Percentiles rank a stretch among this genome's conserved stretches.
These are phyloP conservation scores for Phytophthora fragariaefolia DNA, from an alignment of 352 stramenopile genomes.

Conservation along the genomic window DNA sequence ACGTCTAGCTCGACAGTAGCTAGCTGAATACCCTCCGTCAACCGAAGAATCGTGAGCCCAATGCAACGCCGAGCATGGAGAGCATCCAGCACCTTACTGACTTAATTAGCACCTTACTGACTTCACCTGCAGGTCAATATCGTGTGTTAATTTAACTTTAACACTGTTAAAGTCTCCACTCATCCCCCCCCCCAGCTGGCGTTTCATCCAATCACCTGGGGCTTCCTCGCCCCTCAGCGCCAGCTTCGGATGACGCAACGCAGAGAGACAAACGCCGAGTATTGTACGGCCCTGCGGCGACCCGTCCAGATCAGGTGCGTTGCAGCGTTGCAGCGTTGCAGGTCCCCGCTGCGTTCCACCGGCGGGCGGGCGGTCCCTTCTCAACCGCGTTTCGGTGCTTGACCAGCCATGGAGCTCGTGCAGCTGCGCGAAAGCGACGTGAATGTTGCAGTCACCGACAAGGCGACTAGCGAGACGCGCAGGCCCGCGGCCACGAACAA, in stretches of 20 bases:
- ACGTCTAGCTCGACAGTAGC: too few relatives aligned
- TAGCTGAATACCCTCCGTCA: too few relatives aligned
- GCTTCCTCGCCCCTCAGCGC: too few relatives aligned
- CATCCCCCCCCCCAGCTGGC: constrained; percentile 14
- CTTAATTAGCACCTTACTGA: too few relatives aligned
- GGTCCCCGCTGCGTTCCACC: neutral
- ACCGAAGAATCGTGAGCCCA: too few relatives aligned
- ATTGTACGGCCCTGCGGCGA: constrained; percentile 2
- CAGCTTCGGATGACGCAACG: constrained; percentile 27
- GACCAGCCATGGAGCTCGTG: constrained; percentile 27
- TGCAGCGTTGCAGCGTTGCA: neutral
- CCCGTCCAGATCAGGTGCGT: constrained; percentile 23
- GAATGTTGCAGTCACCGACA: constrained; percentile 5
- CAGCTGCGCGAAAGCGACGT: constrained; percentile 26
- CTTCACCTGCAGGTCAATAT: constrained; percentile 8
- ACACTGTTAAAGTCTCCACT: too few relatives aligned
- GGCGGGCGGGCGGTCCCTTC: constrained; percentile 15
- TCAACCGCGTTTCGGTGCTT: constrained; percentile 30
- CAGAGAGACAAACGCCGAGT: constrained; percentile 11
- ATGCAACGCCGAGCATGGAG: neutral
- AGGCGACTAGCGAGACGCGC: constrained; percentile 6
- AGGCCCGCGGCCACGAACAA: constrained; percentile 14
- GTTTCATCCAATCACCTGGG: constrained; percentile 37
- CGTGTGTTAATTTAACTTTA: too few relatives aligned
- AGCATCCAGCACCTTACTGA: neutral